phyloP scores from a whole-genome alignment of 257 asterid species.

The Nicotiana tabacum region DNA sequence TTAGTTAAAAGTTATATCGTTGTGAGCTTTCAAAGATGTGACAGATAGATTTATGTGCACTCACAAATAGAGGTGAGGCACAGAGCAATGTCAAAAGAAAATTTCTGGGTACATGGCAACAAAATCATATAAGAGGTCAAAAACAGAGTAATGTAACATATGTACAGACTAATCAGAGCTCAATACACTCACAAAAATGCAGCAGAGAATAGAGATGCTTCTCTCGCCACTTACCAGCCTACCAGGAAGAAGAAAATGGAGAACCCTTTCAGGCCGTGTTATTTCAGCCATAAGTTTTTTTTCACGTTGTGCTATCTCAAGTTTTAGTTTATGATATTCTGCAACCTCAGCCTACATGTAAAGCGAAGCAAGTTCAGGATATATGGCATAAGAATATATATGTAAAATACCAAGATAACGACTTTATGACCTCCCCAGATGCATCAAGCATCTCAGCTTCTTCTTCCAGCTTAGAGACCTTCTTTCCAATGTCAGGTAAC shows the following conservation, averaged over 20 bases:
- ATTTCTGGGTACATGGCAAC: not conserved
- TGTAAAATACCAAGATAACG: conserved; percentile 13
- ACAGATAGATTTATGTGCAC: not conserved
- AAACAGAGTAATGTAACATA: not conserved
- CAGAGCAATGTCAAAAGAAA: not conserved
- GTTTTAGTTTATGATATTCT: conserved; percentile 78
- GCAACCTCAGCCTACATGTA: conserved; percentile 71
- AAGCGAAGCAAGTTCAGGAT: conserved; percentile 15
- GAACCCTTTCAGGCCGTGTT: conserved; percentile 79
- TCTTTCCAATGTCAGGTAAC: conserved; percentile 84
- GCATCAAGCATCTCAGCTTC: conserved; percentile 93
- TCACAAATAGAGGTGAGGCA: not conserved
- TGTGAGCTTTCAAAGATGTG: not conserved
- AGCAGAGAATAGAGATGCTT: not conserved
- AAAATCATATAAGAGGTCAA: not conserved
- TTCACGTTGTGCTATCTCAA: conserved; percentile 71
- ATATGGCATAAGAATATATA: conserved; percentile 8
- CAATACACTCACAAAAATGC: not conserved
- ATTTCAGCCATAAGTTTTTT: conserved; percentile 89
- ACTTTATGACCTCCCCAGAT: conserved; percentile 69
- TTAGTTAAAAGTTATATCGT: not conserved
- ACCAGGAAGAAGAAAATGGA: conserved; percentile 84
- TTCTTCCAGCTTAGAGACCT: conserved; percentile 72
- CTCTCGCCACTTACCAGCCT: conserved; percentile 67
- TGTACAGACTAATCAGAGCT: not conserved